Percentiles rank a stretch among this genome's conserved stretches.
phyloP scores from a whole-genome alignment of 495 filamentous ascomycete genomes.

The Endocarpon pusillum region DNA sequence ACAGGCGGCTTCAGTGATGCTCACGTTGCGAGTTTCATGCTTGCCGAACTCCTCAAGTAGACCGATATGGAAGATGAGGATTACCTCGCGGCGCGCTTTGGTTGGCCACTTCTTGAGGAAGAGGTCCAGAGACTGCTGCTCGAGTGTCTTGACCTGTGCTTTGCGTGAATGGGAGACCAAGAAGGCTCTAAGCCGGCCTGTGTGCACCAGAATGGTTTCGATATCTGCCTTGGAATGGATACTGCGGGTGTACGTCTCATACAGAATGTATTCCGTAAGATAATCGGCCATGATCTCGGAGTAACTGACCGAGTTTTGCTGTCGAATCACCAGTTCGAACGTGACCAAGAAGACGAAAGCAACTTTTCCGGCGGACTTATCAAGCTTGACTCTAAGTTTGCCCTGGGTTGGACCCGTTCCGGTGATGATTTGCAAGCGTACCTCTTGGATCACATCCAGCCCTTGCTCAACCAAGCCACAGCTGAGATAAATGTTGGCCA shows the following conservation, averaged over 20 bases:
- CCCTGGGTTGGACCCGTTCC: slow-evolving; percentile 19
- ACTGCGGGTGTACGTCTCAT: slow-evolving; percentile 33
- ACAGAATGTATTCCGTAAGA: slow-evolving; percentile 37
- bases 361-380: slow-evolving; percentile 16
- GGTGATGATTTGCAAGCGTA: slow-evolving; percentile 38
- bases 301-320: slow-evolving; percentile 19
- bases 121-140: slow-evolving; percentile 36
- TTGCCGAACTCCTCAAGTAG: slow-evolving; percentile 28
- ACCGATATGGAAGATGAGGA: slow-evolving; percentile 32
- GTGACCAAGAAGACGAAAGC: slow-evolving; percentile 43
- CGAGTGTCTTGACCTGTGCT: slow-evolving; percentile 27
- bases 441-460: slow-evolving; percentile 33
- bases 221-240: slow-evolving; percentile 25
- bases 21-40: slow-evolving; percentile 21
- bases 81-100: slow-evolving; percentile 19
- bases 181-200: slow-evolving; percentile 34
- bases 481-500: slow-evolving; percentile 37
- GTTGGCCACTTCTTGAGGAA: slow-evolving; percentile 35
- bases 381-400: slow-evolving; percentile 20
- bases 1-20: slow-evolving; percentile 21
- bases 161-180: slow-evolving; percentile 29
- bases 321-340: slow-evolving; percentile 34
- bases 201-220: slow-evolving; percentile 30
- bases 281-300: slow-evolving; percentile 40
- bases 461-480: slow-evolving; percentile 34